Percentiles rank a stretch among this genome's conserved stretches.
phyloP scores from a whole-genome alignment of 768 basidiomycete species.

The Mycena albidolilacea region DNA sequence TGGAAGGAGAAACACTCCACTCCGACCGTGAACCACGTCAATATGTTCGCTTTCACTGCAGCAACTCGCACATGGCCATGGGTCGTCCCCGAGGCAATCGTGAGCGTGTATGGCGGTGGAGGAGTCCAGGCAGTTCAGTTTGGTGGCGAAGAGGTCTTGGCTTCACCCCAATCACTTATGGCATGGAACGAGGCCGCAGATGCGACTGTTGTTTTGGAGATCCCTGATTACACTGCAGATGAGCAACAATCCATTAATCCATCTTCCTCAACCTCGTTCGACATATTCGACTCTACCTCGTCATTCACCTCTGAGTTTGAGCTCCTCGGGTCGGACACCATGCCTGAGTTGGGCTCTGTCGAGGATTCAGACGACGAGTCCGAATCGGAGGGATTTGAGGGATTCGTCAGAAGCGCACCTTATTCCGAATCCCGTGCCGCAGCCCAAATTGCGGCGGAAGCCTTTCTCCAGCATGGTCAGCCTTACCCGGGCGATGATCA shows the following conservation, averaged over 20 bases:
- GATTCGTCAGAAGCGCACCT: not conserved
- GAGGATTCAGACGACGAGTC: not conserved
- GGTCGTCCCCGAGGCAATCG: not conserved
- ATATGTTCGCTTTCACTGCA: not conserved
- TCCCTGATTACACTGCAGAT: too few relatives aligned
- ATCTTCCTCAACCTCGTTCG: not conserved
- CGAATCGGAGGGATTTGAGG: too few relatives aligned
- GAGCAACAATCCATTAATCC: not conserved
- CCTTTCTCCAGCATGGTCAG: conserved; percentile 12
- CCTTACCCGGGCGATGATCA: conserved; percentile 21
- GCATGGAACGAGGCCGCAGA: conserved; percentile 16
- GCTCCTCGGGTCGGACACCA: not conserved
- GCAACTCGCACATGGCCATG: too few relatives aligned
- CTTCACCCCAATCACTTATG: conserved; percentile 17
- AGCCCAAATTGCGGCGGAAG: conserved; percentile 7
- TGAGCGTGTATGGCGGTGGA: not conserved
- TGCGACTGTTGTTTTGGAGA: not conserved
- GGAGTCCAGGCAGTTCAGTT: conserved; percentile 13
- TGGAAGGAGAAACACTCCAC: conserved; percentile 22
- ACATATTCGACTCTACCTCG: not conserved
- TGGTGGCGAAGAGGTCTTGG: not conserved
- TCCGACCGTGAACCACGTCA: not conserved
- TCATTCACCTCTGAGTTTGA: not conserved
- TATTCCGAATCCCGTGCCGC: not conserved
- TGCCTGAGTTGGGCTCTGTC: not conserved